Evolutionary conservation across 495 filamentous ascomycete species (phyloP), one percentile per base, ranked within the genome.

Genomic region (Aspergillus steynii): DNA sequence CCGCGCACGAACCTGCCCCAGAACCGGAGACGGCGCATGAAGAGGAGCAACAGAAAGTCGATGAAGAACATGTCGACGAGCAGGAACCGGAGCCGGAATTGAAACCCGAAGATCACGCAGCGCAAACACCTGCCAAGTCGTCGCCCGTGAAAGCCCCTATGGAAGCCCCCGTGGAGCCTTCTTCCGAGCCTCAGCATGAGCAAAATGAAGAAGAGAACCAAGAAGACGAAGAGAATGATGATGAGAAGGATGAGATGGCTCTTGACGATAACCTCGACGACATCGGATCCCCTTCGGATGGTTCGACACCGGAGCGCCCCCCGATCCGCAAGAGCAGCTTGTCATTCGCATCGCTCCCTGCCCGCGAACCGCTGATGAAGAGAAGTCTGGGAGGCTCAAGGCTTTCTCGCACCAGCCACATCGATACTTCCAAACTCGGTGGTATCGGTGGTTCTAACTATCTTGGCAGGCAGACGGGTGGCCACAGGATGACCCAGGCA

Each of bases 291-390:
- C 80, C 85, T 20, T 89, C 87, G 10, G 84, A 88, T 60, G 78
- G 73, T 8, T 88, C 86, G 5, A 86, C 82, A 53, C 86, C 87
- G 2, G 86, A 82, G 47, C 77, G 83, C 53, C 82, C 80, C n/a
- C 74, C 83, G 4, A 76, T 96, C 54, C 88, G 94, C 37, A 97
- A 97, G 79, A 97, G 92, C 73, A 97, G 94, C 66, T 81, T 98
- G 54, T 93, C 87, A 54, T 97, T 99, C 74, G 90, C 96, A 12
- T 90, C 95, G 3, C 79, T 99, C 3, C 95, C 95, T 54, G 91
- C 93, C 7, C 86, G 95, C 46, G 94, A 97, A 69, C 95, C 93
- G 29, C 78, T 97, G 47, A 85, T 75, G 12, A 89, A 88, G 60
- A 90, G 91, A 73, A 94, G 92, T 73, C 86, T 93, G 65, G 85